A percentile compares a stretch with the other conserved stretches of the same genome.
phyloP scores from a whole-genome alignment of 2,329 filamentous ascomycete genomes.

The Colletotrichum godetiae region DNA sequence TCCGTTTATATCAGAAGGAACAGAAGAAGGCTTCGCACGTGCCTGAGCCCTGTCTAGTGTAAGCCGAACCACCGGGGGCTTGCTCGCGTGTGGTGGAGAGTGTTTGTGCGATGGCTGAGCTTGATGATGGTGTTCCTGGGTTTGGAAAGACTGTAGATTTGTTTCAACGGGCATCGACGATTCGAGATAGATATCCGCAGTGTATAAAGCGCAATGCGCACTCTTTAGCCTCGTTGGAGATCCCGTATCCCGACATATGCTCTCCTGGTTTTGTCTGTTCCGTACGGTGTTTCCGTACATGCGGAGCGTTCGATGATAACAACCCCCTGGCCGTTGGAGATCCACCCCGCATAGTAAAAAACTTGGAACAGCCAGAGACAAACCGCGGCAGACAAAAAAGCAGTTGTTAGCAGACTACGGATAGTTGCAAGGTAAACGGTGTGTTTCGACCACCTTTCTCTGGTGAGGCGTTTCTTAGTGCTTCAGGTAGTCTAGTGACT shows the following conservation, averaged over 20 bases:
- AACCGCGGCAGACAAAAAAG: background rate
- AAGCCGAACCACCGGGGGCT: background rate
- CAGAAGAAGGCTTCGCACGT: background rate
- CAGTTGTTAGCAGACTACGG: too few species aligned
- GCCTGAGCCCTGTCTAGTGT: background rate
- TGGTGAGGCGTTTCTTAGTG: conserved; percentile 12
- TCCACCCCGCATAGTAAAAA: background rate
- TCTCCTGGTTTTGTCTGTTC: background rate
- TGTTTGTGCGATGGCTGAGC: background rate
- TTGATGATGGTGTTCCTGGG: background rate
- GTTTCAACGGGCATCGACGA: background rate
- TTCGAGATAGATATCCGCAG: too few species aligned
- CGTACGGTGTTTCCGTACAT: background rate
- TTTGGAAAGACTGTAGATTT: background rate
- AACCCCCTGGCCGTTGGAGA: background rate
- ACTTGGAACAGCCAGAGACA: background rate
- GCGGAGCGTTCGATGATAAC: background rate
- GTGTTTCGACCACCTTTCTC: background rate
- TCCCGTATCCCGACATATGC: background rate
- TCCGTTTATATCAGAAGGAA: background rate
- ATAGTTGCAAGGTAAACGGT: background rate
- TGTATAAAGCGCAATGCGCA: too few species aligned
- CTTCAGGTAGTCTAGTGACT: background rate
- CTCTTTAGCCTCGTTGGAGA: background rate
- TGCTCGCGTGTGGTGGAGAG: background rate